Evolutionary conservation across 495 filamentous ascomycete species (phyloP).

Genomic region (Platismatia glauca): DNA sequence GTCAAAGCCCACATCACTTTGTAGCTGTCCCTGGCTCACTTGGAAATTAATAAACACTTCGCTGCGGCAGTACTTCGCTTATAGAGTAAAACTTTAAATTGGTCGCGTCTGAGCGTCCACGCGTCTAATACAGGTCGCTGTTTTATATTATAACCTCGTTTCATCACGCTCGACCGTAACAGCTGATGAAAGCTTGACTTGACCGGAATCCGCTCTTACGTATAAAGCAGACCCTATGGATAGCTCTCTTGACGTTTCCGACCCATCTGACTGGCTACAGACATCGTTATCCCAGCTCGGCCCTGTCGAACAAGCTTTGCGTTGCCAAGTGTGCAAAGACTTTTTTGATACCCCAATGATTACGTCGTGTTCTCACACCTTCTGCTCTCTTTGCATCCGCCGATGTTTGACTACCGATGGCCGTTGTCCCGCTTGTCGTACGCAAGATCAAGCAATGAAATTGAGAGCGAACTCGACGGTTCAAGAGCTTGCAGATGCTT

Average conservation of each 20-base stretch:
- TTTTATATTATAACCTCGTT: background rate
- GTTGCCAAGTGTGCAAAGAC: conserved; percentile 97
- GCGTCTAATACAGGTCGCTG: no score
- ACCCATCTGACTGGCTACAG: conserved; percentile 88
- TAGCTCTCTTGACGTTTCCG: conserved; percentile 54
- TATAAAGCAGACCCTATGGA: conserved; percentile 31
- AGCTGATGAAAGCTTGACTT: background rate
- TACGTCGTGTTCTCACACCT: conserved; percentile 90
- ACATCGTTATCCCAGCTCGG: conserved; percentile 66
- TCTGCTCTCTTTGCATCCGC: conserved; percentile 93
- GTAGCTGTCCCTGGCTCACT: no score
- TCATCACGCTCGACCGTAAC: no score
- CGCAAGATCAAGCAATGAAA: conserved; percentile 68
- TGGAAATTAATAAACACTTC: background rate
- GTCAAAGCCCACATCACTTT: no score
- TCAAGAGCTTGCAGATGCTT: conserved; percentile 75
- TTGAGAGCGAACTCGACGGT: conserved; percentile 74
- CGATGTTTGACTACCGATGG: conserved; percentile 69
- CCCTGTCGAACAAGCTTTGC: conserved; percentile 73
- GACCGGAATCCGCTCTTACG: background rate
- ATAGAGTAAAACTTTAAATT: no score
- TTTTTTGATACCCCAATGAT: conserved; percentile 90
- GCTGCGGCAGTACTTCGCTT: no score
- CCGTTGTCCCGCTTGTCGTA: conserved; percentile 78
- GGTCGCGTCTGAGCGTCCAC: no score